Percentiles rank a stretch among this genome's conserved stretches.
phyloP scores from a whole-genome alignment of 257 asterid species.

The Nicotiana knightiana region DNA sequence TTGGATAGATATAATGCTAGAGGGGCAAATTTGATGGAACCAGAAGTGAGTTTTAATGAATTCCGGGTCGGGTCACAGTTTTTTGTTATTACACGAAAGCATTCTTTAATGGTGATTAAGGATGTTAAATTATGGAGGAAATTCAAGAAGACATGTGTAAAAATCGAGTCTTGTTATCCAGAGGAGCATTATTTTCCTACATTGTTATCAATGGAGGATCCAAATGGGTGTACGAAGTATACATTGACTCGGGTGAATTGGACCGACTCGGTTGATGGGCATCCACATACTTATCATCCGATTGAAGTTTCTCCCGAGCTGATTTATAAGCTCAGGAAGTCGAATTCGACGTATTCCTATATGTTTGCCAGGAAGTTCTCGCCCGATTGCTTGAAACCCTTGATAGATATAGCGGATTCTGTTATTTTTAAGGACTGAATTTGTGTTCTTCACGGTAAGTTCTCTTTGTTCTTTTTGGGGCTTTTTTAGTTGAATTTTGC shows the following conservation, averaged over 20 bases:
- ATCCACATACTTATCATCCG: slow-evolving; percentile 80
- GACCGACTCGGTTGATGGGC: slow-evolving; percentile 73
- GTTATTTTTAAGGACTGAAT: slow-evolving; percentile 73
- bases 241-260: slow-evolving; percentile 88
- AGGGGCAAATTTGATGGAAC: slow-evolving; percentile 66
- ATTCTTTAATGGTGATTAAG: slow-evolving; percentile 65
- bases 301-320: slow-evolving; percentile 54
- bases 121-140: slow-evolving; percentile 84
- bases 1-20: slow-evolving; percentile 73
- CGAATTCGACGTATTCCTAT: slow-evolving; percentile 49
- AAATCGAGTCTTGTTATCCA: slow-evolving; percentile 77
- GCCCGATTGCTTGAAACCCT: slow-evolving; percentile 60
- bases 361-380: slow-evolving; percentile 87
- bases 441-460: slow-evolving; percentile 43
- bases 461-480: not conserved
- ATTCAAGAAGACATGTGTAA: slow-evolving; percentile 64
- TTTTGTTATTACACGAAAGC: slow-evolving; percentile 58
- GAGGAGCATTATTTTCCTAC: slow-evolving; percentile 97
- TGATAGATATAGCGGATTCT: slow-evolving; percentile 69
- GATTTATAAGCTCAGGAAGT: slow-evolving; percentile 60
- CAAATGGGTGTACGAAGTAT: slow-evolving; percentile 44
- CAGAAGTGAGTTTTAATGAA: slow-evolving; percentile 61
- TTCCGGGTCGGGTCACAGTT: slow-evolving; percentile 85
- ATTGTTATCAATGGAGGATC: slow-evolving; percentile 69
- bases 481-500: not conserved